Conservation (phyloP, 2,329 filamentous ascomycete genomes). For the Penicillium carneum region DNA sequence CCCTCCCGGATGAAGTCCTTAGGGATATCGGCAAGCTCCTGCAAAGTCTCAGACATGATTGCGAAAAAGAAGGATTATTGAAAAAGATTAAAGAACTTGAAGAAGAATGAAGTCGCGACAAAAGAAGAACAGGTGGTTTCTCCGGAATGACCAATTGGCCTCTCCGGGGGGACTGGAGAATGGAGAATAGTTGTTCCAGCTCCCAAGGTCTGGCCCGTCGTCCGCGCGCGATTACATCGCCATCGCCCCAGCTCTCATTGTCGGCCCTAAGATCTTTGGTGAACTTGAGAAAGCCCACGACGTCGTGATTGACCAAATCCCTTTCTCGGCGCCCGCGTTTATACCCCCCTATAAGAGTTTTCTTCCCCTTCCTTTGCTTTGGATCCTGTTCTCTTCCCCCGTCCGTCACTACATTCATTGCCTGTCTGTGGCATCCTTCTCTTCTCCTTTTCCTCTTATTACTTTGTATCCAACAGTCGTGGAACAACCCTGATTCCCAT, state of each 20-base stretch:
- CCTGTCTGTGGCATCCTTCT: conserved; percentile 8
- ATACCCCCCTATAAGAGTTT: not conserved
- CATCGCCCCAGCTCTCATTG: not conserved
- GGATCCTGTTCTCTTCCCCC: conserved; percentile 1
- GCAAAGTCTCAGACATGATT: conserved; percentile 64
- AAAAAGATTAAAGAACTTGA: conserved; percentile 4
- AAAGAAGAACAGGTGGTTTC: conserved; percentile 25
- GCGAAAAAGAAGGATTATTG: not conserved
- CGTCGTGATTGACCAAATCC: not conserved
- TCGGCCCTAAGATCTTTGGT: not conserved
- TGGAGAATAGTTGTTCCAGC: conserved; percentile 1
- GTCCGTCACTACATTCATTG: not conserved
- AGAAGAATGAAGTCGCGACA: conserved; percentile 7
- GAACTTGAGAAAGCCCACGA: not conserved
- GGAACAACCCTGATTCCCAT: not conserved
- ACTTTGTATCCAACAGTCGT: not conserved
- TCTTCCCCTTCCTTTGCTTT: not conserved
- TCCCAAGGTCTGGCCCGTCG: conserved; percentile 4
- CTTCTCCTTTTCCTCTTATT: not conserved
- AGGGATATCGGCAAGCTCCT: conserved; percentile 67
- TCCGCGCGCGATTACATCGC: not conserved
- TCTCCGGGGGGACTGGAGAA: not conserved
- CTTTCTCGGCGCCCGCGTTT: not conserved
- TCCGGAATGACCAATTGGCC: conserved; percentile 9
- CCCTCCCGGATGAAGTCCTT: conserved; percentile 62